A percentile compares a stretch with the other conserved stretches of the same genome.
phyloP scores from a whole-genome alignment of 2,329 filamentous ascomycete species.

The Aspergillus ustus region DNA sequence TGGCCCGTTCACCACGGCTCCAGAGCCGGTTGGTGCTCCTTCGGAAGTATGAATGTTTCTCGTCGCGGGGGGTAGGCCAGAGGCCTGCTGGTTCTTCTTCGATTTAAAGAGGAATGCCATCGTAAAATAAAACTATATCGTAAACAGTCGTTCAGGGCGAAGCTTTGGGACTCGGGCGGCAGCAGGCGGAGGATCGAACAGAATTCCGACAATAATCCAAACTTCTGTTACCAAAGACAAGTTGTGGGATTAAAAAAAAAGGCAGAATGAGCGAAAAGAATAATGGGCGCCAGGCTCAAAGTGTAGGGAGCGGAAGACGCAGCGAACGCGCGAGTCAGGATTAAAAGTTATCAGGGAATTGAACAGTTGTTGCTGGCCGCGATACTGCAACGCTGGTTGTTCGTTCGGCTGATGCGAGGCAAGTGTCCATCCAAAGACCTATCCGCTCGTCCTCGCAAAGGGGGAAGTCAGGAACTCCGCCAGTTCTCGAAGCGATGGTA shows the following conservation, averaged over 20 bases:
- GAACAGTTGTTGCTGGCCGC: constrained; percentile 8
- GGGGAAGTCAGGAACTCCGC: constrained; percentile 13
- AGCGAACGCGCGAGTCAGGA: constrained; percentile 17
- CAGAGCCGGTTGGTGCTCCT: constrained; percentile 48
- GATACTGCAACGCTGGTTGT: constrained; percentile 9
- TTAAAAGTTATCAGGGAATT: constrained; percentile 16
- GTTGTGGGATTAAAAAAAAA: constrained; percentile 1
- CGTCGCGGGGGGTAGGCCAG: constrained; percentile 56
- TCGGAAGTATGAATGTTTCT: constrained; percentile 63
- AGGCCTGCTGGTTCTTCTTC: constrained; percentile 70
- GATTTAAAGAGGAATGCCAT: constrained; percentile 87
- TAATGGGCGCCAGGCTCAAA: constrained; percentile 23
- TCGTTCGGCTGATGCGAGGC: constrained; percentile 9
- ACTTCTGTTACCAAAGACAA: constrained; percentile 4
- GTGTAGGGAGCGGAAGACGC: constrained; percentile 13
- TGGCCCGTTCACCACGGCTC: constrained; percentile 54
- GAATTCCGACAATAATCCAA: constrained; percentile 1
- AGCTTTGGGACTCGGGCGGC: constrained; percentile 14
- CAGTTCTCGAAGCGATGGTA: constrained; percentile 20
- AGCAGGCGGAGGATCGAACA: constrained; percentile 17
- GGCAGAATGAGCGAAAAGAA: constrained; percentile 13
- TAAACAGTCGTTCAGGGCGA: constrained; percentile 39
- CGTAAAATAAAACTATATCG: constrained; percentile 40
- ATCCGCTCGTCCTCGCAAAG: constrained; percentile 21
- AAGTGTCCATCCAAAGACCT: constrained; percentile 16